phyloP scores from a whole-genome alignment of 73 alveolate species.

The Tetrahymena borealis region DNA sequence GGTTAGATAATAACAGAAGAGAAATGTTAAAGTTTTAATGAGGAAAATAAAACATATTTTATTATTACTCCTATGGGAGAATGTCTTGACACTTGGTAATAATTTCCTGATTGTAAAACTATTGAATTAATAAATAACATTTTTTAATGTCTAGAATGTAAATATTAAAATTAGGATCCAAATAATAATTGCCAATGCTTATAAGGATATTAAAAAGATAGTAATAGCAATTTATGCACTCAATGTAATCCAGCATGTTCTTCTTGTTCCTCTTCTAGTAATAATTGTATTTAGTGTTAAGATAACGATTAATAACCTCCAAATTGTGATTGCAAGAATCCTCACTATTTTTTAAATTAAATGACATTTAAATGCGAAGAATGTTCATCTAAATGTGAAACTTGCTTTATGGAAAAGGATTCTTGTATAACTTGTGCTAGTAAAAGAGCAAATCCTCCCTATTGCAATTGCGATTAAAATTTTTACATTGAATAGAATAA shows the following conservation, averaged over 20 bases:
- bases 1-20: neutral
- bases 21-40: neutral
- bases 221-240: neutral
- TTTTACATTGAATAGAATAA: neutral
- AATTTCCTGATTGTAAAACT: neutral
- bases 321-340: neutral
- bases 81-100: neutral
- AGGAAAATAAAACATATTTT: neutral
- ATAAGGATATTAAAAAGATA: neutral
- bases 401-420: neutral
- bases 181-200: neutral
- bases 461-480: neutral
- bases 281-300: neutral
- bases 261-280: neutral
- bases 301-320: neutral
- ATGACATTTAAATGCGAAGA: neutral
- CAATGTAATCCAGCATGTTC: neutral
- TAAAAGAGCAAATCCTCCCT: neutral
- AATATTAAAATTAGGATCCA: neutral
- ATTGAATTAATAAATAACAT: neutral
- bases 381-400: neutral
- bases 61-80: neutral
- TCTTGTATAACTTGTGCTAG: neutral
- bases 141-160: neutral
- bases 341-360: neutral